Conservation (phyloP, 2,329 filamentous ascomycete genomes). For the Pseudogymnoascus sp. region DNA sequence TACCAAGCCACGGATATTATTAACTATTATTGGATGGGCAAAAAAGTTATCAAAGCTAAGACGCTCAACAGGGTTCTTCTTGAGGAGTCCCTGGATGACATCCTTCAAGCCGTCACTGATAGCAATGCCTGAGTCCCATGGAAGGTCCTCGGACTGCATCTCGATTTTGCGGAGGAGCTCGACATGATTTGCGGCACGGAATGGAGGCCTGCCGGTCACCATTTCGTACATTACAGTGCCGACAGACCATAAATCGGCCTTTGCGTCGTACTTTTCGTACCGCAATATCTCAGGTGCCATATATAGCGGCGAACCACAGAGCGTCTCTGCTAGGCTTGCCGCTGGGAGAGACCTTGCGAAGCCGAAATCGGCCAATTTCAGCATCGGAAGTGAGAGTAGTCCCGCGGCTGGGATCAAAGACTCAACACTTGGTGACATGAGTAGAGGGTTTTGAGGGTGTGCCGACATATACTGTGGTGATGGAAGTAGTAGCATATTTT, state of each 20-base stretch:
- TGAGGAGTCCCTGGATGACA: constrained; percentile 73
- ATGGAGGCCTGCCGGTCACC: constrained; percentile 83
- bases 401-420: constrained; percentile 76
- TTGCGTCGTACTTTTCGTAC: constrained; percentile 95
- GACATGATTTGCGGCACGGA: constrained; percentile 88
- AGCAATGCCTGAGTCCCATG: constrained; percentile 51
- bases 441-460: constrained; percentile 55
- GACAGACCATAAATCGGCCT: constrained; percentile 95
- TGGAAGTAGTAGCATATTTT: constrained; percentile 87
- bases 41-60: constrained; percentile 86
- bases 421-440: constrained; percentile 70
- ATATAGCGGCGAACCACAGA: constrained; percentile 94
- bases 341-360: constrained; percentile 88
- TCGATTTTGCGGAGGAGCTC: constrained; percentile 91
- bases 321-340: constrained; percentile 87
- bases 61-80: constrained; percentile 76
- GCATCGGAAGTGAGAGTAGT: constrained; percentile 79
- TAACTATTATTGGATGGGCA: constrained; percentile 61
- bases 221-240: constrained; percentile 95
- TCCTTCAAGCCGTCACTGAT: constrained; percentile 72
- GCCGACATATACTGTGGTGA: constrained; percentile 63
- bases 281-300: constrained; percentile 98
- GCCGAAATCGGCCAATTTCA: constrained; percentile 98
- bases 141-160: constrained; percentile 72
- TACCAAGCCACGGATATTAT: constrained; percentile 71